These are phyloP conservation scores for Rosa lucieae DNA, from an alignment of 306 rosid species.

Conservation along the genomic window DNA sequence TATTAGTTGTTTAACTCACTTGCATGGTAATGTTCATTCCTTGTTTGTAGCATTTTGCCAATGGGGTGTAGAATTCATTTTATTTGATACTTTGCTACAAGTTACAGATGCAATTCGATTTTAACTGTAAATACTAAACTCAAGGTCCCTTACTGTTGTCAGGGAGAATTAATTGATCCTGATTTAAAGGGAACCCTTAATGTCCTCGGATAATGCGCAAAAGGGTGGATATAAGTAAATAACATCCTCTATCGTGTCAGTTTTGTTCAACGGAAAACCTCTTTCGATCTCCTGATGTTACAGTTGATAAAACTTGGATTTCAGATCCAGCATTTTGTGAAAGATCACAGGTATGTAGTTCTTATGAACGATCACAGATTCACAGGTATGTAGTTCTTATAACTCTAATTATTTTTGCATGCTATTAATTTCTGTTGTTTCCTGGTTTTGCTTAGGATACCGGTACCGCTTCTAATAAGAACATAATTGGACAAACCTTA, in stretches of 20 bases:
- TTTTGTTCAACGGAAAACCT: neutral
- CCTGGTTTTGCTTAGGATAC: neutral
- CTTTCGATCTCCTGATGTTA: neutral
- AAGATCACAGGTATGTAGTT: neutral
- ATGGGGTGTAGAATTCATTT: neutral
- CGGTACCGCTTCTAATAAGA: neutral
- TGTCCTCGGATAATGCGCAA: constrained; percentile 24
- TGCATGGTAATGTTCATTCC: too few relatives aligned
- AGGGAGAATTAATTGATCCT: constrained; percentile 23
- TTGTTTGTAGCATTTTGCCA: neutral
- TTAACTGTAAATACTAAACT: neutral
- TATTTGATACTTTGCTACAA: neutral
- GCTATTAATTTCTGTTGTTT: neutral
- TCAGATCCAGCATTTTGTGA: constrained; percentile 10
- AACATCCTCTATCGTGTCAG: constrained; percentile 16
- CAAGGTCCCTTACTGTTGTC: neutral
- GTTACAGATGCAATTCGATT: too few relatives aligned
- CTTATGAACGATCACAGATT: neutral
- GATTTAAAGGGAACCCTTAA: constrained; percentile 30
- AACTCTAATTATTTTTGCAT: neutral
- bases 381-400: neutral
- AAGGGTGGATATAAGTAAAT: constrained; percentile 8
- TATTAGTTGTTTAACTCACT: neutral
- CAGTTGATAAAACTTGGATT: neutral
- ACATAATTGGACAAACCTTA: neutral